These are phyloP conservation scores for Macrolepiota dolichaula DNA, from an alignment of 768 basidiomycete genomes.

Conservation along the genomic window DNA sequence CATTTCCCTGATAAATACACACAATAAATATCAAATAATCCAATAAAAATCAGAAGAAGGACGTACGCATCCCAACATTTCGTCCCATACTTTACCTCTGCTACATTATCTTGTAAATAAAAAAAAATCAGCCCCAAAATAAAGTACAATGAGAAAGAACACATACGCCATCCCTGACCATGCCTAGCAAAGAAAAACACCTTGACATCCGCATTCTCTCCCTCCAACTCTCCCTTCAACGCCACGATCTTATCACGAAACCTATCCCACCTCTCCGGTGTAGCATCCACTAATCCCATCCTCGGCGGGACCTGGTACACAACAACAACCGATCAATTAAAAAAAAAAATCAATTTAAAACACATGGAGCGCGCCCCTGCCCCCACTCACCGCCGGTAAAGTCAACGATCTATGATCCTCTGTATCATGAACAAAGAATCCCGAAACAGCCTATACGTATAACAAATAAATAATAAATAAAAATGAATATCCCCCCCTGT, in stretches of 20 bases:
- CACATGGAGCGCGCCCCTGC: not conserved
- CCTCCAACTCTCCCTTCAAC: constrained; percentile 40
- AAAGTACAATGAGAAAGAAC: not conserved
- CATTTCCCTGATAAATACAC: too few species aligned
- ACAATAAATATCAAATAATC: too few species aligned
- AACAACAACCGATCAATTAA: too few species aligned
- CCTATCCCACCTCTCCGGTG: constrained; percentile 44
- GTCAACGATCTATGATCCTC: constrained; percentile 4
- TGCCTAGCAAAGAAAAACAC: constrained; percentile 66
- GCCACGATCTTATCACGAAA: constrained; percentile 36
- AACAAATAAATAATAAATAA: too few species aligned
- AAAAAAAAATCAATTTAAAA: not conserved
- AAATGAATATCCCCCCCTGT: too few species aligned
- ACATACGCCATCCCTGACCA: constrained; percentile 71
- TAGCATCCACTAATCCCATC: constrained; percentile 59
- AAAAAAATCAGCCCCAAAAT: not conserved
- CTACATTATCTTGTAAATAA: constrained; percentile 58
- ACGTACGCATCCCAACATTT: constrained; percentile 61
- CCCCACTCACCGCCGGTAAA: constrained; percentile 1
- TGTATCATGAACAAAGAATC: constrained; percentile 8
- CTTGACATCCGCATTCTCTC: constrained; percentile 41
- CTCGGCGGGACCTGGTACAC: constrained; percentile 57
- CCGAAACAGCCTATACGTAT: not conserved
- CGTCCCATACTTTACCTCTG: constrained; percentile 53
- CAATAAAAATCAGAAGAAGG: too few species aligned